These are phyloP conservation scores for Leptosphaerulina australis DNA, from an alignment of 2,329 filamentous ascomycete genomes.

Conservation along the genomic window DNA sequence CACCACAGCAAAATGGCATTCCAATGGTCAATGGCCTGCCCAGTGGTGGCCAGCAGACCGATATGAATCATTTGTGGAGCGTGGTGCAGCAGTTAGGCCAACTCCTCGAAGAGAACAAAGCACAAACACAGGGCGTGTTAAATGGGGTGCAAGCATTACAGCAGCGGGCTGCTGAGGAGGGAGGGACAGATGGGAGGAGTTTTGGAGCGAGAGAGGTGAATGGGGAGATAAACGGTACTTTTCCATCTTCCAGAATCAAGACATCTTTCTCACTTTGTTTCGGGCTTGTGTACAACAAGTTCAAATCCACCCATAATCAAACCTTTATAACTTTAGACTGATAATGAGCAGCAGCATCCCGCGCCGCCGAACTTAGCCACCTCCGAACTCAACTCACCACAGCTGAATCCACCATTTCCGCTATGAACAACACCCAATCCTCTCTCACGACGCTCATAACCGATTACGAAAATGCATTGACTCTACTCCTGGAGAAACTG, in stretches of 20 bases:
- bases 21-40: slow-evolving; percentile 49
- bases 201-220: slow-evolving; percentile 40
- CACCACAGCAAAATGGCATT: slow-evolving; percentile 40
- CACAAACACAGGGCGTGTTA: slow-evolving; percentile 47
- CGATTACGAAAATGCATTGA: slow-evolving; percentile 53
- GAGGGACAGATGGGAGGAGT: slow-evolving; percentile 23
- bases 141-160: slow-evolving; percentile 49
- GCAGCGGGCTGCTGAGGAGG: slow-evolving; percentile 45
- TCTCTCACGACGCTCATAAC: slow-evolving; percentile 40
- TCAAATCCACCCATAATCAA: neutral
- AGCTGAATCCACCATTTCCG: slow-evolving; percentile 36
- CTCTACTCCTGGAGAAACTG: slow-evolving; percentile 48
- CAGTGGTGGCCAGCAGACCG: slow-evolving; percentile 50
- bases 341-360: slow-evolving; percentile 33
- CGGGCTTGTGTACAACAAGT: neutral
- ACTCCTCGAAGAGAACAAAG: slow-evolving; percentile 49
- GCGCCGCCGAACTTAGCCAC: slow-evolving; percentile 38
- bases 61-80: slow-evolving; percentile 52
- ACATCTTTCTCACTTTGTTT: neutral
- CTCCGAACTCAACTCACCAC: slow-evolving; percentile 42
- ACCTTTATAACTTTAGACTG: slow-evolving; percentile 9
- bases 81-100: slow-evolving; percentile 51
- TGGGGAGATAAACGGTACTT: slow-evolving; percentile 44
- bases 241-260: neutral
- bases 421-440: slow-evolving; percentile 33